Evolutionary conservation across 2,329 filamentous ascomycete genomes (phyloP).

Genomic region (Penicillium sp.): DNA sequence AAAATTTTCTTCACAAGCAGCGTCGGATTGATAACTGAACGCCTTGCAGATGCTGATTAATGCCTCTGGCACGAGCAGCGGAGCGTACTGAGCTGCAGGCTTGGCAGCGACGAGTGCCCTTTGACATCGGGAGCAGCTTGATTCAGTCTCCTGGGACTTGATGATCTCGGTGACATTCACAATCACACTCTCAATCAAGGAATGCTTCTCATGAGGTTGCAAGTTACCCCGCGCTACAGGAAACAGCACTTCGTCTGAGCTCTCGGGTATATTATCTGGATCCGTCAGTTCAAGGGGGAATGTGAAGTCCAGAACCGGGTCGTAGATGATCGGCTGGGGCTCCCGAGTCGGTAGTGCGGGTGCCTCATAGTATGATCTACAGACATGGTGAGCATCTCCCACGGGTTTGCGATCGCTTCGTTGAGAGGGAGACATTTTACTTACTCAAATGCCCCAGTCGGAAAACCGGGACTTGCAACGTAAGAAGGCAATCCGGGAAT

Average conservation of each 20-base stretch:
- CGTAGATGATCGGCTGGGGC: conserved; percentile 50
- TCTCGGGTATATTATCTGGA: conserved; percentile 47
- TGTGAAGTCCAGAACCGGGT: conserved; percentile 51
- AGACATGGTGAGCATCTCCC: conserved; percentile 4
- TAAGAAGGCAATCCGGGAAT: conserved; percentile 21
- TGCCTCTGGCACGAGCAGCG: conserved; percentile 45
- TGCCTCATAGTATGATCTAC: conserved; percentile 41
- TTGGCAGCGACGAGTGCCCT: conserved; percentile 48
- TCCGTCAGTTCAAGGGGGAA: conserved; percentile 52
- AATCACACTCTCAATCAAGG: conserved; percentile 38
- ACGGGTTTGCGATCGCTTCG: too few species aligned
- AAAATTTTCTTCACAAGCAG: conserved; percentile 46
- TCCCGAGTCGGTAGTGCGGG: conserved; percentile 42
- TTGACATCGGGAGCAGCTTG: conserved; percentile 51
- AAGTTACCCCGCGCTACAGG: conserved; percentile 46
- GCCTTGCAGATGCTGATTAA: conserved; percentile 48
- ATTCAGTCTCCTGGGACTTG: conserved; percentile 32
- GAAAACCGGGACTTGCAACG: conserved; percentile 42
- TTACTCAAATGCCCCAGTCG: conserved; percentile 46
- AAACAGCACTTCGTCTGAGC: conserved; percentile 47
- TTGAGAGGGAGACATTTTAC: background rate
- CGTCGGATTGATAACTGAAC: conserved; percentile 43
- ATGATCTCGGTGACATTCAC: conserved; percentile 44
- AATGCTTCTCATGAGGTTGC: conserved; percentile 33
- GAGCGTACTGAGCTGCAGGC: conserved; percentile 46